Base-by-base conservation (phyloP, 2,329 filamentous ascomycete species). In the Scolecobasidium constrictum region DNA sequence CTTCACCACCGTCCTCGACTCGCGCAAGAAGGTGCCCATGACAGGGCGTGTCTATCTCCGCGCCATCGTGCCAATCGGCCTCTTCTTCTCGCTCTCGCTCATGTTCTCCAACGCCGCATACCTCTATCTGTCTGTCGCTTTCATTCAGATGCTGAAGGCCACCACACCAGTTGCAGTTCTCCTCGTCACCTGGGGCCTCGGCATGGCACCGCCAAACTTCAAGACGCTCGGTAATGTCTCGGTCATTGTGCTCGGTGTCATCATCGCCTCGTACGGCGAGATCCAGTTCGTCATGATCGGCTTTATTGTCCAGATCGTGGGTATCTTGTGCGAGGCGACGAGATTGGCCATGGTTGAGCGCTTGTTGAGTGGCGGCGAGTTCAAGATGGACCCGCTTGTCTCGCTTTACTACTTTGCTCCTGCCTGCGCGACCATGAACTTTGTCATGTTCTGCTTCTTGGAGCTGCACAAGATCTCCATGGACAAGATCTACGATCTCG, bases 91-190 rank as follows among this genome's bases (percentile, higher is more conserved):
- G 11, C 43, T 54, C 4, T 48, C 44, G 5, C 37, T 54, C 17
- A 50, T 53, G 9, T 54, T 49, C 45, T 47, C 51, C 42, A 54
- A 54, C 42, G 40, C 52, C 20, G 46, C 50, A 3, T 54, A 52
- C 35, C 45, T 54, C 4, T 51, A 54, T 36, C 46, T 54, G 5
- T 50, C 42, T 18, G 52, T 54, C 17, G 50, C 50, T 18, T 54
- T 54, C 28, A 52, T 54, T 17, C 50, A 54, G 48, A 54, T 54
- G 52, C 51, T 54, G 37, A 54, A 88, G 85, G 92, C 92, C 52
- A 95, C 87, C 35, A 96, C 86, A 22, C 92, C 92, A 13, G 88
- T 96, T 46, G 88, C 87, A 42, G 88, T 96, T 41, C 78, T 98
- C 31, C 66, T 96, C 52, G 83, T 86, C 33, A 86, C 86, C 52